These are phyloP conservation scores for Casuarina equisetifolia DNA, from an alignment of 306 rosid species.

Conservation along the genomic window DNA sequence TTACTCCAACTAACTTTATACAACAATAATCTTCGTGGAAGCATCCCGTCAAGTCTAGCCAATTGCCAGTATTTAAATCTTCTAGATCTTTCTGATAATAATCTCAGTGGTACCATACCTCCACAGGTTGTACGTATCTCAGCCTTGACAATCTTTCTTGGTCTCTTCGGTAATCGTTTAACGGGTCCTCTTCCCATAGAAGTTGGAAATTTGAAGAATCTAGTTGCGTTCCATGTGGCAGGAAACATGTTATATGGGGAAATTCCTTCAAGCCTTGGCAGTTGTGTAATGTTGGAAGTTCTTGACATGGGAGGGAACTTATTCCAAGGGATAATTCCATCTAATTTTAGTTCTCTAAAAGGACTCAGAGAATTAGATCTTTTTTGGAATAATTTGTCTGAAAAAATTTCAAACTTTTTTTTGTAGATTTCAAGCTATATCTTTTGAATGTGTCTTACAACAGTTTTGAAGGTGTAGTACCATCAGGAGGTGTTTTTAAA, in stretches of 20 bases:
- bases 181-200: not conserved
- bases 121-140: not conserved
- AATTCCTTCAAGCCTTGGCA: not conserved
- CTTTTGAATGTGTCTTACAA: conserved; percentile 1
- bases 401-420: not conserved
- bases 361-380: not conserved
- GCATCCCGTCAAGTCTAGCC: not conserved
- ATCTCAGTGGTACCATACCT: not conserved
- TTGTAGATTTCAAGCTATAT: not conserved
- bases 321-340: not conserved
- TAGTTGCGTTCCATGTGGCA: not conserved
- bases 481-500: not conserved
- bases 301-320: not conserved
- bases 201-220: not conserved
- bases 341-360: not conserved
- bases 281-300: not conserved
- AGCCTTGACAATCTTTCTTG: not conserved
- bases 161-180: not conserved
- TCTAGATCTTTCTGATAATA: not conserved
- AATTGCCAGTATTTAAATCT: not conserved
- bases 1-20: not conserved
- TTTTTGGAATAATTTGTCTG: not conserved
- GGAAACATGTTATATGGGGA: too few relatives aligned
- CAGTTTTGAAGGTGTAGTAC: not conserved
- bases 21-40: not conserved